A percentile compares a stretch with the other conserved stretches of the same genome.
Evolutionary conservation across 78 protist genomes (phyloP).

Genomic region (Cavenderia fasciculata): DNA sequence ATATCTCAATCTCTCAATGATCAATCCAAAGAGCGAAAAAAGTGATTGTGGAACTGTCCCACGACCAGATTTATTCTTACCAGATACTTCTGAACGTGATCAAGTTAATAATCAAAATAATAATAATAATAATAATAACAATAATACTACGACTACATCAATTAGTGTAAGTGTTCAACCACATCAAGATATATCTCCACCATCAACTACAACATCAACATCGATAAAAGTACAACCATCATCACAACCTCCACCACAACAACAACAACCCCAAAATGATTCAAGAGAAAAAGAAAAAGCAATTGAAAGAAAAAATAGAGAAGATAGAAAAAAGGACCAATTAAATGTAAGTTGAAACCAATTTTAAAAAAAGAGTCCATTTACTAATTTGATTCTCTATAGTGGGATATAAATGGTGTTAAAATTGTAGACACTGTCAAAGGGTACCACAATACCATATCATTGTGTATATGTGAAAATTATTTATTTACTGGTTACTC

Average conservation of each 20-base stretch:
- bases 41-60: conserved; percentile 75
- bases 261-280: conserved; percentile 17
- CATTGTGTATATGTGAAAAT: conserved; percentile 44
- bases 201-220: not conserved
- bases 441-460: conserved; percentile 43
- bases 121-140: conserved; percentile 12
- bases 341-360: conserved; percentile 3
- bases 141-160: not conserved
- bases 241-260: too few relatives aligned
- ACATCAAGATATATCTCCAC: not conserved
- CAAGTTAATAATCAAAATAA: not conserved
- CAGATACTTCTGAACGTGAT: conserved; percentile 12
- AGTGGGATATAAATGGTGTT: conserved; percentile 14
- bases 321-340: conserved; percentile 29
- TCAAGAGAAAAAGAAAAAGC: conserved; percentile 36
- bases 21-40: conserved; percentile 67
- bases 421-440: conserved; percentile 45
- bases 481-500: conserved; percentile 49
- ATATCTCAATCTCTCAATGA: conserved; percentile 45
- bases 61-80: conserved; percentile 61
- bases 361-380: not conserved
- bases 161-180: not conserved
- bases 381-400: not conserved
- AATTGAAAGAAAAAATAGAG: conserved; percentile 1
- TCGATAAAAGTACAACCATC: not conserved